Conservation (phyloP, 2,329 filamentous ascomycete genomes). For the Diaporthe vaccinii region DNA sequence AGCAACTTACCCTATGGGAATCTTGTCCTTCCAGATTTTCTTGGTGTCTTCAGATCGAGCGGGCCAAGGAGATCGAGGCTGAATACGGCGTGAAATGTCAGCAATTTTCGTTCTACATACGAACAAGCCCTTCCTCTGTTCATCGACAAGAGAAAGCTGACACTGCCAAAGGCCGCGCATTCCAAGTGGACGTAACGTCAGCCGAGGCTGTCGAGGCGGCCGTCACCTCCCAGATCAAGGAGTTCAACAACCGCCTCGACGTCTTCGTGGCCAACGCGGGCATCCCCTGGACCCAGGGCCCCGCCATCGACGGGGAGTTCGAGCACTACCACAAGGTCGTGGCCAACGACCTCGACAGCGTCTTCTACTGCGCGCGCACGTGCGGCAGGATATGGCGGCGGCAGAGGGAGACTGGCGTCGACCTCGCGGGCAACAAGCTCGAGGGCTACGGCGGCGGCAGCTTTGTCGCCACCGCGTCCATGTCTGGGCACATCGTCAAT, state of each 20-base stretch:
- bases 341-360: constrained; percentile 79
- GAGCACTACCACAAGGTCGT: constrained; percentile 62
- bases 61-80: constrained; percentile 74
- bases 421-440: constrained; percentile 71
- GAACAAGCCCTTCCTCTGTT: not conserved
- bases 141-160: not conserved
- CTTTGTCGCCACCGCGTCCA: constrained; percentile 76
- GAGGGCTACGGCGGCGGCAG: constrained; percentile 71
- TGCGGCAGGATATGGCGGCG: constrained; percentile 78
- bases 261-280: constrained; percentile 86
- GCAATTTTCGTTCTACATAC: constrained; percentile 44
- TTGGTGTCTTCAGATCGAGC: constrained; percentile 74
- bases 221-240: constrained; percentile 67
- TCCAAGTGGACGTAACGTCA: constrained; percentile 71
- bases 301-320: constrained; percentile 47
- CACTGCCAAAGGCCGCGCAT: constrained; percentile 64
- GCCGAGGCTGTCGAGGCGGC: constrained; percentile 64
- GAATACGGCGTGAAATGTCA: constrained; percentile 77
- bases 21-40: constrained; percentile 82
- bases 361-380: constrained; percentile 81
- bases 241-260: constrained; percentile 82
- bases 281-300: constrained; percentile 78
- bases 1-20: constrained; percentile 75
- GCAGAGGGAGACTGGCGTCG: constrained; percentile 77
- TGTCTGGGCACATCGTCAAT: constrained; percentile 77